A percentile compares a stretch with the other conserved stretches of the same genome.
phyloP scores from a whole-genome alignment of 371 early-diverging fungal genomes.

The Thermomucor indicae-seudaticae region DNA sequence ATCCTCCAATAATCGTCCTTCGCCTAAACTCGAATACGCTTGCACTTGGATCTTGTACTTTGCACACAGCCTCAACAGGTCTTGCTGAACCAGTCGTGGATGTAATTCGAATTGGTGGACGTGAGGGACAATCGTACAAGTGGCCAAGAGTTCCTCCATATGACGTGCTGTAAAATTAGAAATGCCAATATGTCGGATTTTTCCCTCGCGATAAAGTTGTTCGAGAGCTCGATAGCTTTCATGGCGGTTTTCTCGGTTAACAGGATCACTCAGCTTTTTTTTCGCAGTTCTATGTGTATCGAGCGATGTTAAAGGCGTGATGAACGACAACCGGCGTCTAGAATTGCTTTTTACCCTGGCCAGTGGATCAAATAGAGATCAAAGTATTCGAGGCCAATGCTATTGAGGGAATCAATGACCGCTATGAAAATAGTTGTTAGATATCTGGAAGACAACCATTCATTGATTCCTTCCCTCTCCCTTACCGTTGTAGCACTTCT shows the following conservation, averaged over 20 bases:
- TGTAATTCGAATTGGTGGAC: conserved; percentile 77
- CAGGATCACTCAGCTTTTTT: conserved; percentile 26
- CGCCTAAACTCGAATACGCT: conserved; percentile 92
- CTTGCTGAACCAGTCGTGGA: conserved; percentile 46
- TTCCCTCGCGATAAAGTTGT: conserved; percentile 50
- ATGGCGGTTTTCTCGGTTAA: conserved; percentile 53
- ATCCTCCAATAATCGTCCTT: conserved; percentile 61
- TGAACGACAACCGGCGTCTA: not conserved
- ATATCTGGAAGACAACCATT: not conserved
- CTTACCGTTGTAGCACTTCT: conserved; percentile 53
- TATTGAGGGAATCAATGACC: conserved; percentile 50
- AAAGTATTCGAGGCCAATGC: conserved; percentile 67
- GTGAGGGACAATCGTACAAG: conserved; percentile 63
- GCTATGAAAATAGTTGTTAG: conserved; percentile 22
- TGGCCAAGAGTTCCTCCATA: conserved; percentile 51
- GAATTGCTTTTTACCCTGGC: conserved; percentile 22
- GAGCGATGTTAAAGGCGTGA: not conserved
- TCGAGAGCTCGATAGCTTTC: conserved; percentile 58
- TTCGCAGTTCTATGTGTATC: conserved; percentile 23
- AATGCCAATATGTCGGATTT: conserved; percentile 62
- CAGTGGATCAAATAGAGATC: conserved; percentile 83
- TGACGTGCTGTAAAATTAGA: conserved; percentile 71
- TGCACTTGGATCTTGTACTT: conserved; percentile 53
- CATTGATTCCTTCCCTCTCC: not conserved
- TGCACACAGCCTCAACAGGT: conserved; percentile 25